Base-by-base conservation (phyloP, 192 early-diverging fungal species). In the Entomortierella chlamydospora region DNA sequence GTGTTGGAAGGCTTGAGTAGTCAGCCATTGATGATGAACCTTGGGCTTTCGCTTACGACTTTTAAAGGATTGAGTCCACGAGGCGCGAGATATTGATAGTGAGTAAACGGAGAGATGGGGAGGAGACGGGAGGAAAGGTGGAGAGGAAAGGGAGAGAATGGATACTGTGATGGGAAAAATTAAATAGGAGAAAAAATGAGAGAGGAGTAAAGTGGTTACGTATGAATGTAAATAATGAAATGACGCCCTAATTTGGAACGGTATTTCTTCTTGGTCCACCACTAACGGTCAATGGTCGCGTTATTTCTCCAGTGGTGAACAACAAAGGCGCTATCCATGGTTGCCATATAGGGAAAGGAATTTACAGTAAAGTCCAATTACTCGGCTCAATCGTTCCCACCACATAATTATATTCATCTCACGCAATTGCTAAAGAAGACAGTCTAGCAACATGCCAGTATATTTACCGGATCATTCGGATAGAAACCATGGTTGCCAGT, bases 341-440 rank as follows among this genome's bases (percentile, higher is more conserved):
- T 60, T 71, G 61, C 69, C 69, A 52, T 71, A 31, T 71, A 51
- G 30, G 69, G 69, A 29, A 70, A 62, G 41, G 69, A 71, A 71
- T 20, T n/a, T 20, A 47, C 52, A 56, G 59, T 15, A 2, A 30
- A 57, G n/a, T 28, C 52, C 52, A 54, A 17, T 54, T 4, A 10
- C n/a, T 10, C 18, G 52, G 25, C 25, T 13, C 6, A 13, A 28
- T 28, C 26, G 25, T 29, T 54, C 52, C 25, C 52, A 54, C 18
- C 11, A 23, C 20, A 41, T 41, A 41, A 41, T 41, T 41, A 9
- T 41, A 41, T 41, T 13, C n/a, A n/a, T n/a, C n/a, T n/a, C n/a
- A n/a, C n/a, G n/a, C n/a, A n/a, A n/a, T n/a, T n/a, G n/a, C n/a
- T n/a, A n/a, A n/a, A n/a, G n/a, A n/a, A n/a, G n/a, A n/a, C n/a